Base-by-base conservation (phyloP, 345 rosid genomes). In the Gossypium turneri region DNA sequence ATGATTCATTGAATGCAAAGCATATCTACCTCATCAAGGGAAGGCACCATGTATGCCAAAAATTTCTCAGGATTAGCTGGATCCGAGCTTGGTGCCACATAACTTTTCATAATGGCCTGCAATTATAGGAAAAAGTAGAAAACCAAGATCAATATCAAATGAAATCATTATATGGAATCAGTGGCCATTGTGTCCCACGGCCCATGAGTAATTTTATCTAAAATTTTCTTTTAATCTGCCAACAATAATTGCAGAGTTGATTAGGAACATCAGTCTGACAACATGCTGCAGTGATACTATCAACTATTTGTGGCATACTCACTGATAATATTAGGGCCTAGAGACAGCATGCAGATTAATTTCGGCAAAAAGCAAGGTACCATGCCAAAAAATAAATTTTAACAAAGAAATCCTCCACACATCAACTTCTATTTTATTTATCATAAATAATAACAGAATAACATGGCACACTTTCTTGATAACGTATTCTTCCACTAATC, bases 71-170 rank as follows among this genome's bases (percentile, higher is more conserved):
- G 91, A 53, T 90, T 86, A 50, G 84, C 75, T 2, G 89, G 82
- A 80, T 93, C 98, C 16, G 94, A 78, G 73, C 92, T 93, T 65
- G 85, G 71, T 74, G 90, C 86, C 79, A 83, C 84, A 70, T 89
- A 95, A 78, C 98, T 94, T 88, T 91, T 95, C 93, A 95, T 86
- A 71, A 95, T 71, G 66, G 98, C 99, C 99, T 95, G 90, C 27
- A 76, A 72, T 57, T 50, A 70, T 75, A 73, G 29, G 38, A 55
- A 53, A n/a, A 17, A 72, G 24, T 10, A 67, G 38, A 52, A 64
- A 73, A 51, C 4, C 41, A 16, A 69, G 19, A 50, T 0, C 20
- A 27, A 51, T 69, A 52, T n/a, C 60, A 70, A n/a, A 51, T 15
- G 22, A 51, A 52, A 41, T 29, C 25, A 29, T 51, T 51, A 27